phyloP scores from a whole-genome alignment of 495 filamentous ascomycete species.

The Talaromyces adpressus region DNA sequence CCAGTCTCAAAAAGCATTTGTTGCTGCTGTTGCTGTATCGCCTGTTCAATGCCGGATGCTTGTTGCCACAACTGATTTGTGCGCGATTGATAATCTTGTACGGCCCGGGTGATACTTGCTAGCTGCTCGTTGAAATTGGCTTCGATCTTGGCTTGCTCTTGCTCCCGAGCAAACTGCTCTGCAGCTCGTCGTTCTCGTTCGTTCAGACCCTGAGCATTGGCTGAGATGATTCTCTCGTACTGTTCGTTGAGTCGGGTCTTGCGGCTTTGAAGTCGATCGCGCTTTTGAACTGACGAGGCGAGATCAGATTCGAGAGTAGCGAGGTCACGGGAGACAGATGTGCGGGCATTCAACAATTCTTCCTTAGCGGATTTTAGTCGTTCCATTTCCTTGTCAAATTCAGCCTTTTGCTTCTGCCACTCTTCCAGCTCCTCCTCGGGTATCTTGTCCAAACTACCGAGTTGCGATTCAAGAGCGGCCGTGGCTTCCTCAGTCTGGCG shows the following conservation, averaged over 20 bases:
- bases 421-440: slow-evolving; percentile 59
- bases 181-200: slow-evolving; percentile 66
- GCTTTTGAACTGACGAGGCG: slow-evolving; percentile 59
- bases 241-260: slow-evolving; percentile 71
- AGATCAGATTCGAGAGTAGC: slow-evolving; percentile 61
- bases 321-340: slow-evolving; percentile 56
- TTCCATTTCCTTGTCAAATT: slow-evolving; percentile 58
- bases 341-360: slow-evolving; percentile 54
- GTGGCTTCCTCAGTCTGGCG: slow-evolving; percentile 76
- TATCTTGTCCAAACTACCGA: slow-evolving; percentile 59
- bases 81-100: slow-evolving; percentile 40
- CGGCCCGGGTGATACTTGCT: slow-evolving; percentile 32
- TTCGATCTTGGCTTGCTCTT: slow-evolving; percentile 56
- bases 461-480: slow-evolving; percentile 50
- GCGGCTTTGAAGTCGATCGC: slow-evolving; percentile 69
- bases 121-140: slow-evolving; percentile 39
- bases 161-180: slow-evolving; percentile 57
- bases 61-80: slow-evolving; percentile 44
- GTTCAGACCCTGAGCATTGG: slow-evolving; percentile 66
- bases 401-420: slow-evolving; percentile 52
- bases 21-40: slow-evolving; percentile 35
- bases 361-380: slow-evolving; percentile 52
- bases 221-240: slow-evolving; percentile 67
- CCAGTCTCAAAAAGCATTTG: slow-evolving; percentile 38
- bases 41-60: slow-evolving; percentile 37